Conservation (phyloP, 257 asterid genomes). For the Hygrophila difformis region DNA sequence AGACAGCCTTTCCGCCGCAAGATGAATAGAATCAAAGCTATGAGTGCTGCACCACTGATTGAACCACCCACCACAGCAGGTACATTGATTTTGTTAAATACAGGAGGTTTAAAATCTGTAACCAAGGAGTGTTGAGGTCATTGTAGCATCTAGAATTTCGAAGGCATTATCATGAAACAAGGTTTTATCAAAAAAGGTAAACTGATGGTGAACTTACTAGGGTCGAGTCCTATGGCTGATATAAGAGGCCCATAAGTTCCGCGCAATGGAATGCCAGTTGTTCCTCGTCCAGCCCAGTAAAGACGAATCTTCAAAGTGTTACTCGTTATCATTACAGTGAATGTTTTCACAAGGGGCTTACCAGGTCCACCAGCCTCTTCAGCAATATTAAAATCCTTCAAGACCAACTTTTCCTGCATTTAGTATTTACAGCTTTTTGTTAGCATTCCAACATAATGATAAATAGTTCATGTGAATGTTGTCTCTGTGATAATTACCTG, state of each 20-base stretch:
- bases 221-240: slow-evolving; percentile 82
- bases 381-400: slow-evolving; percentile 75
- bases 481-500: slow-evolving; percentile 48
- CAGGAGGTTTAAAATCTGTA: slow-evolving; percentile 72
- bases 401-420: slow-evolving; percentile 48
- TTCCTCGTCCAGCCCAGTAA: slow-evolving; percentile 90
- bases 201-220: slow-evolving; percentile 42
- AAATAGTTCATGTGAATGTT: background rate
- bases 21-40: slow-evolving; percentile 36
- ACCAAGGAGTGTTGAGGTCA: slow-evolving; percentile 3
- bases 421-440: background rate
- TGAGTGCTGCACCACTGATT: slow-evolving; percentile 40
- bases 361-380: slow-evolving; percentile 77
- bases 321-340: slow-evolving; percentile 43
- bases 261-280: slow-evolving; percentile 78
- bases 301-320: slow-evolving; percentile 67
- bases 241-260: slow-evolving; percentile 84
- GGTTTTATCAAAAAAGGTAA: background rate
- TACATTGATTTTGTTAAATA: slow-evolving; percentile 27
- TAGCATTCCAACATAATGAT: slow-evolving; percentile 16
- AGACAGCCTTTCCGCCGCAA: slow-evolving; percentile 34
- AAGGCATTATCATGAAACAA: background rate
- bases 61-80: slow-evolving; percentile 31
- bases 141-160: too few relatives aligned
- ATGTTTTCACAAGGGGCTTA: slow-evolving; percentile 44